These are phyloP conservation scores for Hemisphaericaspora xylanilytica DNA, from an alignment of 1,139 yeast species.

Conservation along the genomic window DNA sequence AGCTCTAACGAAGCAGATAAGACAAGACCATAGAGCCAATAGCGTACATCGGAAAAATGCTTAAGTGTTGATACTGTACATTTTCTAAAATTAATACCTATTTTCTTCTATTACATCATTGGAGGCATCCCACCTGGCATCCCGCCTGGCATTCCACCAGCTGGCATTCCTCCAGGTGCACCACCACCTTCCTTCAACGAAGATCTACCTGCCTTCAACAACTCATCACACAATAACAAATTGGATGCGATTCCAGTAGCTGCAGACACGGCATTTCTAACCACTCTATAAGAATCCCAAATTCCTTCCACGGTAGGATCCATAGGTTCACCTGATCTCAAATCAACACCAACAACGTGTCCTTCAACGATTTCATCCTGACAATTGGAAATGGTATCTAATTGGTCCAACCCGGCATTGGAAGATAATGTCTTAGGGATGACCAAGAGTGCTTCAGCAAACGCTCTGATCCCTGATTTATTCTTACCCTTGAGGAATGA, in stretches of 20 bases:
- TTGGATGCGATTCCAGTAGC: slow-evolving; percentile 96
- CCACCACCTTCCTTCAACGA: slow-evolving; percentile 66
- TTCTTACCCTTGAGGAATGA: slow-evolving; percentile 76
- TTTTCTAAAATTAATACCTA: too few species aligned
- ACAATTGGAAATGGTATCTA: slow-evolving; percentile 84
- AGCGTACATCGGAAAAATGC: too few species aligned
- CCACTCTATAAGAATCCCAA: slow-evolving; percentile 93
- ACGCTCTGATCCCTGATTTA: slow-evolving; percentile 89
- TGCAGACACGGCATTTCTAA: slow-evolving; percentile 87
- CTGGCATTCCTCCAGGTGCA: slow-evolving; percentile 19
- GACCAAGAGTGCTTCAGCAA: slow-evolving; percentile 85
- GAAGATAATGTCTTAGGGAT: slow-evolving; percentile 91
- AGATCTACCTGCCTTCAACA: slow-evolving; percentile 93
- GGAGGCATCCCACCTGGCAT: slow-evolving; percentile 13
- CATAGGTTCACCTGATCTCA: slow-evolving; percentile 90
- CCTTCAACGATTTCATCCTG: slow-evolving; percentile 88
- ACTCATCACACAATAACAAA: slow-evolving; percentile 88
- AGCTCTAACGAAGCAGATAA: too few species aligned
- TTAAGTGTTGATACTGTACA: too few species aligned
- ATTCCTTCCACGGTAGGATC: slow-evolving; percentile 94
- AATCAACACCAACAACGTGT: slow-evolving; percentile 84
- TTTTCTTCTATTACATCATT: slow-evolving; percentile 10
- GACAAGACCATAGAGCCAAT: too few species aligned
- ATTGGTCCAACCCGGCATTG: slow-evolving; percentile 91
- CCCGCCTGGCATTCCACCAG: slow-evolving; percentile 8